Evolutionary conservation across 768 basidiomycete genomes (phyloP), one percentile per base, ranked within the genome.

Genomic region (Suillus cothurnatus): DNA sequence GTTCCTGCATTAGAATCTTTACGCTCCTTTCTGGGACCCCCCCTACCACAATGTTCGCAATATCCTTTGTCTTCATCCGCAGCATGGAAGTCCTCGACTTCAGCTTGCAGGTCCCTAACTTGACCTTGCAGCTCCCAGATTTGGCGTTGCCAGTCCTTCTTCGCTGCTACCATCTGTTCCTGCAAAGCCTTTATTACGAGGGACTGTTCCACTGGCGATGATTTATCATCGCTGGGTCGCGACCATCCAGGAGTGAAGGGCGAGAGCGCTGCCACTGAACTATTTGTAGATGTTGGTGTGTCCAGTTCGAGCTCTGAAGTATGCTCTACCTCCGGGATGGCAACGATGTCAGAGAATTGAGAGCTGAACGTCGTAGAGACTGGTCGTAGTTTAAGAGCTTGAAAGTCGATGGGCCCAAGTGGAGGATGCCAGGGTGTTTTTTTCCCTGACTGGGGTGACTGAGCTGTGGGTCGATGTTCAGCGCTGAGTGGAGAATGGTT

Each of bases 91-190:
- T 81, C 84, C 39, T 89, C 87, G 39, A 94, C 73, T 73, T 93
- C 90, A 23, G 84, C 81, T 67, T 90, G 88, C 64, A 94, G 78
- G 72, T 89, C 88, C 57, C 85, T 84, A 53, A 94, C 84, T 72
- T 91, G 89, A 15, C 85, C 84, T 71, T 91, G 91, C 60, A 94
- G 78, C 71, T 93, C 92, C 88, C 84, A 87, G 60, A 92, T 83
- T 65, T 90, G 88, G 64, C 81, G 84, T 70, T 91, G 89, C 88
- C 89, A 92, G 26, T 84, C 84, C 68, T 83, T 82, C 62, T 88
- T 86, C 31, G 87, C 77, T 11, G 80, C 78, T 43, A 77, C 71
- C 43, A 92, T 78, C 72, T 91, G 86, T 38, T 90, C 86, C 70
- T 88, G 90, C 41, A 91, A 75, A 23, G 81, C 77, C 65, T 81